A percentile compares a stretch with the other conserved stretches of the same genome.
These are phyloP conservation scores for Marasmius tenuissimus DNA, from an alignment of 1,284 basidiomycete genomes.

Conservation along the genomic window DNA sequence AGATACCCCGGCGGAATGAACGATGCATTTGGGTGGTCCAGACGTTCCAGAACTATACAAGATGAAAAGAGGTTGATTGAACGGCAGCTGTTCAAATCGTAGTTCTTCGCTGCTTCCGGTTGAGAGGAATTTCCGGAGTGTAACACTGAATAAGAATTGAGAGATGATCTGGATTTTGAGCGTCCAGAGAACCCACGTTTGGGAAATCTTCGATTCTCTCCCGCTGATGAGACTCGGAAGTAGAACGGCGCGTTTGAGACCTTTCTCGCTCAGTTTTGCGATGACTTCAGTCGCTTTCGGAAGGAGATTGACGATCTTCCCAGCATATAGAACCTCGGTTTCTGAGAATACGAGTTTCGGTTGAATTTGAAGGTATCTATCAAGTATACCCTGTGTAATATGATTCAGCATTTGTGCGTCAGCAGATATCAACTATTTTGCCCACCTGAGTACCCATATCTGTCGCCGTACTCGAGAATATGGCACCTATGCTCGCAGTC, in stretches of 20 bases:
- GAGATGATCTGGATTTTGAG: background rate
- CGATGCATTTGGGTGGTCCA: constrained; percentile 81
- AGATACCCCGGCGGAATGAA: constrained; percentile 82
- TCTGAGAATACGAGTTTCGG: constrained; percentile 68
- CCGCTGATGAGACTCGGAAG: constrained; percentile 57
- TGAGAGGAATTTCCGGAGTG: constrained; percentile 50
- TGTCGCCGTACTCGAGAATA: constrained; percentile 67
- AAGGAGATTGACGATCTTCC: constrained; percentile 53
- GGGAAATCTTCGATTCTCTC: constrained; percentile 28
- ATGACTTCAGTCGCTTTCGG: constrained; percentile 54
- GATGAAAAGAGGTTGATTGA: constrained; percentile 85
- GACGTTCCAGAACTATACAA: constrained; percentile 88
- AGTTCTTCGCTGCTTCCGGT: constrained; percentile 46
- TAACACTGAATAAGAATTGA: constrained; percentile 28
- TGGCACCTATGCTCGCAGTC: constrained; percentile 59
- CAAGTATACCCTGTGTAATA: constrained; percentile 55
- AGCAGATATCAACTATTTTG: background rate
- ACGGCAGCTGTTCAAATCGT: constrained; percentile 71
- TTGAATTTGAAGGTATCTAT: constrained; percentile 66
- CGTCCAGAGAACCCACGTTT: constrained; percentile 32
- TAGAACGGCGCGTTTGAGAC: constrained; percentile 49
- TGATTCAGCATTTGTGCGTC: background rate
- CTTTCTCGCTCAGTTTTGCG: constrained; percentile 44
- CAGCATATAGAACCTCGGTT: constrained; percentile 60
- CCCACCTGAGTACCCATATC: constrained; percentile 66